Evolutionary conservation across 176 grass and related monocot species (phyloP).

Genomic region (Triticum urartu): DNA sequence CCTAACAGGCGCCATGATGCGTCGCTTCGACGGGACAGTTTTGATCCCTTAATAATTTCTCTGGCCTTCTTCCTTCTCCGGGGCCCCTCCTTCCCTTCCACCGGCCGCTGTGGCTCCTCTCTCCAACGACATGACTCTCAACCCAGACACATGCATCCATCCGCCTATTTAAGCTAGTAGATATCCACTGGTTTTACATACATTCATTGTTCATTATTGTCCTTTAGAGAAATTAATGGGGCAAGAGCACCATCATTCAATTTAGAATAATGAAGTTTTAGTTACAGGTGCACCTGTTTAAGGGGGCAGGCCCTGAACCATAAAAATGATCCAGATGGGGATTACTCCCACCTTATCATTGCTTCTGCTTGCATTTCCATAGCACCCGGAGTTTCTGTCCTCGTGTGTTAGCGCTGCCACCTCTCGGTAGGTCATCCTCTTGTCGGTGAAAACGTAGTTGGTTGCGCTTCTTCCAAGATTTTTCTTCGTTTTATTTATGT

Average conservation of each 20-base stretch:
- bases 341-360: background rate
- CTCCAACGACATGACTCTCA: background rate
- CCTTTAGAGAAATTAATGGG: too few relatives aligned
- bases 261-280: background rate
- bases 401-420: background rate
- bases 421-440: too few relatives aligned
- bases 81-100: background rate
- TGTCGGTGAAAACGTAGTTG: too few relatives aligned
- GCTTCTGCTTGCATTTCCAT: background rate
- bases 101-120: background rate
- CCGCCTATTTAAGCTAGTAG: background rate
- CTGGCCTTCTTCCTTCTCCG: background rate
- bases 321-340: background rate
- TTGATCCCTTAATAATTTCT: slow-evolving; percentile 27
- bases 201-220: background rate
- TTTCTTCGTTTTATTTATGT: too few relatives aligned
- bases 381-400: background rate
- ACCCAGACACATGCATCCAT: background rate
- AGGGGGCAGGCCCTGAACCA: background rate
- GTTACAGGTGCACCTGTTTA: background rate
- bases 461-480: too few relatives aligned
- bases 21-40: slow-evolving; percentile 71
- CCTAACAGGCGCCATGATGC: slow-evolving; percentile 29
- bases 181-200: background rate
- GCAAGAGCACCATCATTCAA: background rate